Percentiles rank a stretch among this genome's conserved stretches.
Evolutionary conservation across 371 early-diverging fungal species (phyloP).

Genomic region (Mucor sp.): DNA sequence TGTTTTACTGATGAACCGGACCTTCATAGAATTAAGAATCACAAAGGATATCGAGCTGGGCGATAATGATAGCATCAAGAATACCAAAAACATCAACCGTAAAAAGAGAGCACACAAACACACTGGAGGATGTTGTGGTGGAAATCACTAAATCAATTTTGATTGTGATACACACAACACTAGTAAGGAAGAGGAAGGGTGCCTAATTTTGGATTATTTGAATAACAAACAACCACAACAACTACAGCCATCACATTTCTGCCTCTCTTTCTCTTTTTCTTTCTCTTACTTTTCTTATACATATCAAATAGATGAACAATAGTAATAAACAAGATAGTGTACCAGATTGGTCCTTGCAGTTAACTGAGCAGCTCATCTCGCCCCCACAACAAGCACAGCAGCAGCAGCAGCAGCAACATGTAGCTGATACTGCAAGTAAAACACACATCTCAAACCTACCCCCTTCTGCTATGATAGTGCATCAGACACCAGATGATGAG

Average conservation of each 20-base stretch:
- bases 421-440: neutral
- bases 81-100: conserved; percentile 41
- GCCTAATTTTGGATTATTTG: neutral
- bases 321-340: conserved; percentile 8
- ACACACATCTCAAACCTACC: neutral
- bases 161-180: conserved; percentile 2
- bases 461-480: conserved; percentile 4
- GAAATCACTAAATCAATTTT: conserved; percentile 17
- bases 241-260: neutral
- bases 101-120: conserved; percentile 26
- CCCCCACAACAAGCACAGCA: neutral
- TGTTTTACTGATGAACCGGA: neutral
- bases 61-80: conserved; percentile 49
- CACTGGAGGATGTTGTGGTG: conserved; percentile 26
- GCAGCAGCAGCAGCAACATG: neutral
- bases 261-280: conserved; percentile 5
- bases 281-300: neutral
- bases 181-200: neutral
- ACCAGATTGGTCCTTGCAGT: conserved; percentile 17
- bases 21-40: conserved; percentile 37
- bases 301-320: conserved; percentile 1
- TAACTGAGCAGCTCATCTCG: conserved; percentile 23
- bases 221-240: neutral
- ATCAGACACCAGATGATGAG: conserved; percentile 8
- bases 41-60: conserved; percentile 51